Evolutionary conservation across 148 eudicot genomes (phyloP).

Genomic region (Chenopodium album): DNA sequence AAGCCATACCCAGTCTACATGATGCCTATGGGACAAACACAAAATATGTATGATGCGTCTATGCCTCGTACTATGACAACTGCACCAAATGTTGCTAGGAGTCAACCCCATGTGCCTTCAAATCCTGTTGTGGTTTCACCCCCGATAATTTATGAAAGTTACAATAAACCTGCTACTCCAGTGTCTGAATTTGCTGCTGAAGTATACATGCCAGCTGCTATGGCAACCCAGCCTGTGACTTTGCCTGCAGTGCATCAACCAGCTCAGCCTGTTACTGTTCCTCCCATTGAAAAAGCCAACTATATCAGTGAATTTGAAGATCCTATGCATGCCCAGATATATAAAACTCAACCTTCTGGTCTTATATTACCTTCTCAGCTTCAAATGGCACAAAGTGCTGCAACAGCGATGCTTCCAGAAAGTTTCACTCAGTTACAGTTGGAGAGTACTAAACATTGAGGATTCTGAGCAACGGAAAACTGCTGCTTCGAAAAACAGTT

Average conservation of each 20-base stretch:
- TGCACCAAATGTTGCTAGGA: constrained; percentile 26
- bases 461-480: constrained; percentile 11
- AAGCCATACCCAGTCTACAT: constrained; percentile 63
- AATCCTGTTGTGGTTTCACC: constrained; percentile 37
- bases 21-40: constrained; percentile 59
- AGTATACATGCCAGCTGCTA: constrained; percentile 30
- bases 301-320: constrained; percentile 52
- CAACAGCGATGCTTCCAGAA: constrained; percentile 42
- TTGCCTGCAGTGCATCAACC: constrained; percentile 40
- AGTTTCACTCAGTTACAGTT: constrained; percentile 41
- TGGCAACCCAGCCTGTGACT: constrained; percentile 31
- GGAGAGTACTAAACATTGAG: constrained; percentile 39
- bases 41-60: constrained; percentile 39
- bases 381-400: constrained; percentile 39
- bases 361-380: constrained; percentile 48
- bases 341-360: constrained; percentile 81
- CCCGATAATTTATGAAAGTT: constrained; percentile 44
- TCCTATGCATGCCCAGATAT: constrained; percentile 68
- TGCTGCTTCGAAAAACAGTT: constrained; percentile 32
- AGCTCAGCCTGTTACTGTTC: constrained; percentile 33
- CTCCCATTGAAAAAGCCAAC: constrained; percentile 33
- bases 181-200: constrained; percentile 37
- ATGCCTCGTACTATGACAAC: constrained; percentile 34
- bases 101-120: constrained; percentile 50
- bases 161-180: constrained; percentile 18